phyloP scores from a whole-genome alignment of 352 stramenopile genomes.

The Globisporangium perplexum region DNA sequence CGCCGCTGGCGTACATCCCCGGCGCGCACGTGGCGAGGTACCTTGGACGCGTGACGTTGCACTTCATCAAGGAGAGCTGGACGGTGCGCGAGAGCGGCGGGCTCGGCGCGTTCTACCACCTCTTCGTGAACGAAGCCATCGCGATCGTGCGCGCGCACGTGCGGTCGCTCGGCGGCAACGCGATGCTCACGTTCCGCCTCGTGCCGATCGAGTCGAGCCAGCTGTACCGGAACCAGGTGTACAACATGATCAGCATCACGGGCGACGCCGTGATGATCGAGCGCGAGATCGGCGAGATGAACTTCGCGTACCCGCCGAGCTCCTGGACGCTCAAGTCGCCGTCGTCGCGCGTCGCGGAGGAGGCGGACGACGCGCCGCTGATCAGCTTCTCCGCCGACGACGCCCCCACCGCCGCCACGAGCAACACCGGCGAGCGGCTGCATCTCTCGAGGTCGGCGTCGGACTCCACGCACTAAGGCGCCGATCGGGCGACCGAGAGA shows the following conservation, averaged over 20 bases:
- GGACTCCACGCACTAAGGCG: background rate
- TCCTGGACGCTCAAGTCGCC: conserved; percentile 28
- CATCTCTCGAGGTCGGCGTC: background rate
- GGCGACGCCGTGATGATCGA: conserved; percentile 82
- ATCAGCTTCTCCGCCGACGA: conserved; percentile 8
- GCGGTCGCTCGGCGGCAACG: conserved; percentile 75
- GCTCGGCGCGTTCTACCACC: conserved; percentile 81
- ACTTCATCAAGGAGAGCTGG: conserved; percentile 91
- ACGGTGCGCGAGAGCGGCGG: conserved; percentile 83
- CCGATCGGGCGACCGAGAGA: too few species aligned
- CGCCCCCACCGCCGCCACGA: background rate
- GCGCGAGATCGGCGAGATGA: conserved; percentile 32
- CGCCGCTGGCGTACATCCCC: conserved; percentile 74
- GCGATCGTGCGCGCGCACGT: conserved; percentile 84
- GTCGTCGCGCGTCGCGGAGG: conserved; percentile 10
- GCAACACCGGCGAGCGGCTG: background rate
- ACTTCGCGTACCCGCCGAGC: conserved; percentile 21
- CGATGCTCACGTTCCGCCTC: conserved; percentile 83
- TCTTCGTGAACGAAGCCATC: conserved; percentile 86
- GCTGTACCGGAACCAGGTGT: conserved; percentile 86
- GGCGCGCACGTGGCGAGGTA: conserved; percentile 67
- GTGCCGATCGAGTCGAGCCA: conserved; percentile 86
- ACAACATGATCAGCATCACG: conserved; percentile 91
- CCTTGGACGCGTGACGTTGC: conserved; percentile 79
- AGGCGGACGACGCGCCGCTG: conserved; percentile 5